Conservation (phyloP, 2,329 filamentous ascomycete genomes). For the Seiridium unicorne region DNA sequence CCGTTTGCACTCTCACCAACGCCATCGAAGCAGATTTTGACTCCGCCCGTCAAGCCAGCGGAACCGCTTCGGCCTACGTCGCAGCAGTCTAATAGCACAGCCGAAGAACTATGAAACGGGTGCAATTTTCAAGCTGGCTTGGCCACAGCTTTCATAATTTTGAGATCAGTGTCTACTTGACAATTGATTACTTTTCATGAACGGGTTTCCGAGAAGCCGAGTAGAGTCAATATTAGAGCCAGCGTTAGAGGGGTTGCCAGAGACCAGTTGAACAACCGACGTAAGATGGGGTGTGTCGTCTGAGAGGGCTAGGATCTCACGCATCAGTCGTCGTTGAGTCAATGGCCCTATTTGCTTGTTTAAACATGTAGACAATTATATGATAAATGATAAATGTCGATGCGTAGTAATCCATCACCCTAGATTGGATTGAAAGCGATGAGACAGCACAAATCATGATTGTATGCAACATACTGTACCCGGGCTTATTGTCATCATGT, state of each 20-base stretch:
- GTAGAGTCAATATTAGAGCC: not conserved
- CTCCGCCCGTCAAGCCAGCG: conserved; percentile 57
- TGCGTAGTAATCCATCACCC: not conserved
- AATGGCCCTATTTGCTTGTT: not conserved
- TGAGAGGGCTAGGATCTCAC: too few species aligned
- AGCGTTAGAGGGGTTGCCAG: too few species aligned
- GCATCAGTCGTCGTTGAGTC: not conserved
- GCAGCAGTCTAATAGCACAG: conserved; percentile 17
- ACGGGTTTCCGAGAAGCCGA: not conserved
- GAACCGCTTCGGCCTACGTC: conserved; percentile 28
- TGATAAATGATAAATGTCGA: not conserved
- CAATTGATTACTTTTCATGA: not conserved
- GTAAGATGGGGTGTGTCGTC: too few species aligned
- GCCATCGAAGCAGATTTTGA: conserved; percentile 54
- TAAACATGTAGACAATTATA: not conserved
- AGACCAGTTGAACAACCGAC: too few species aligned
- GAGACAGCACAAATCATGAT: not conserved
- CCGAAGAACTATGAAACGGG: conserved; percentile 3
- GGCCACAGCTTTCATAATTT: too few species aligned
- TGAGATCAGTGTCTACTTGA: not conserved
- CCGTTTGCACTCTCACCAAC: conserved; percentile 58
- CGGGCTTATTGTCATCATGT: too few species aligned
- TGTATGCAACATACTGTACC: too few species aligned
- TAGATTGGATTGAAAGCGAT: not conserved
- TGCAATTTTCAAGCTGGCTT: not conserved